phyloP scores from a whole-genome alignment of 2,329 filamentous ascomycete genomes.

The Scopulariopsis brevicaulis region DNA sequence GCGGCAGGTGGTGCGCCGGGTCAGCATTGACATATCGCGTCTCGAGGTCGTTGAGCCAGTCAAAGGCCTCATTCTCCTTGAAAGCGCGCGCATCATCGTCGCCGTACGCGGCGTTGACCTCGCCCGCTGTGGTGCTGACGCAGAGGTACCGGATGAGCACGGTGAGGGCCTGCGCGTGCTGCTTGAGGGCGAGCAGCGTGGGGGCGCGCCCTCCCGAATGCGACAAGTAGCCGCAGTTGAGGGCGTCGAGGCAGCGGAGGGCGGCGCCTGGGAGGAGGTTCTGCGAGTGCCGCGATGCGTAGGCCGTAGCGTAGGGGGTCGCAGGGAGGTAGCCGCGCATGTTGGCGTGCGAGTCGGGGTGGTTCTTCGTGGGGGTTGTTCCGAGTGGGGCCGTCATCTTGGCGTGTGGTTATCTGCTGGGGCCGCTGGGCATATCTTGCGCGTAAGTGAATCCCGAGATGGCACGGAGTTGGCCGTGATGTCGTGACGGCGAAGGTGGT shows the following conservation, averaged over 20 bases:
- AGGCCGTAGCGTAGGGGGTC: constrained; percentile 16
- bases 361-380: background rate
- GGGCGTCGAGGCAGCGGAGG: constrained; percentile 21
- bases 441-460: background rate
- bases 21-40: constrained; percentile 36
- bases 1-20: constrained; percentile 30
- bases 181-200: constrained; percentile 45
- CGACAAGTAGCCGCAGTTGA: constrained; percentile 48
- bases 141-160: constrained; percentile 37
- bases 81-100: constrained; percentile 16
- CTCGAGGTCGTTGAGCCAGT: constrained; percentile 43
- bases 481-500: background rate
- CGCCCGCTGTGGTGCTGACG: constrained; percentile 19
- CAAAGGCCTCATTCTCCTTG: constrained; percentile 35
- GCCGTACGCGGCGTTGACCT: constrained; percentile 14
- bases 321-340: constrained; percentile 10
- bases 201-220: constrained; percentile 32
- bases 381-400: background rate
- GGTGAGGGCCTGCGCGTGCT: constrained; percentile 46
- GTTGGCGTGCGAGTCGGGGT: background rate
- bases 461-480: background rate
- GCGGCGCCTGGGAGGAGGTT: constrained; percentile 10
- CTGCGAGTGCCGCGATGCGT: constrained; percentile 12
- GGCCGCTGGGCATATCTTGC: too few species aligned
- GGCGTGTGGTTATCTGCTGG: background rate